Conservation (phyloP, 106 monocot genomes). For the Dendrobium officinale region DNA sequence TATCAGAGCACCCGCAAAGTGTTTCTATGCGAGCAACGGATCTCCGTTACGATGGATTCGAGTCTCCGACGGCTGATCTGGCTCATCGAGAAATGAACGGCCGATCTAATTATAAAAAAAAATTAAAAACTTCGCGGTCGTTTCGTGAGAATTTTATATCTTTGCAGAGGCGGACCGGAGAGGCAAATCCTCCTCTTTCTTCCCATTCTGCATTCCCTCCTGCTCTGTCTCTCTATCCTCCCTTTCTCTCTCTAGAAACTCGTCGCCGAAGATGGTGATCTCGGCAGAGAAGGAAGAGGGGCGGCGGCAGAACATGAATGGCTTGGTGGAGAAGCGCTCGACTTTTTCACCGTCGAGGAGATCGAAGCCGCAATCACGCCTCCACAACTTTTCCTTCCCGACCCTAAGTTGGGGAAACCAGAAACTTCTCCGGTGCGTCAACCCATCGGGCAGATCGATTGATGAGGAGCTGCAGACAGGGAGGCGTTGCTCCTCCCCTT, state of each 20-base stretch:
- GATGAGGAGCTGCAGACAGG: not conserved
- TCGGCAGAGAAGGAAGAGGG: slow-evolving; percentile 4
- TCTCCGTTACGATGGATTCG: not conserved
- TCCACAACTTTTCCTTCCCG: slow-evolving; percentile 27
- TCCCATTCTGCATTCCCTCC: too few relatives aligned
- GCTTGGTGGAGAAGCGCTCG: slow-evolving; percentile 11
- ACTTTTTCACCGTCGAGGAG: not conserved
- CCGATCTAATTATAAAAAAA: not conserved
- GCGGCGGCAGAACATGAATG: not conserved
- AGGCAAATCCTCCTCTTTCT: not conserved
- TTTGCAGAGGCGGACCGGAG: not conserved
- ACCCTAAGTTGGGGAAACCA: slow-evolving; percentile 19
- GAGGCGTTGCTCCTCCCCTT: not conserved
- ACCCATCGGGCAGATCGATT: not conserved
- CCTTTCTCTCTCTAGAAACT: not conserved
- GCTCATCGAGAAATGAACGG: not conserved
- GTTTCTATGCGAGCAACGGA: not conserved
- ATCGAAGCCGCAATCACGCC: slow-evolving; percentile 5
- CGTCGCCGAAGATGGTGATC: slow-evolving; percentile 13
- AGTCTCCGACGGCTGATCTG: not conserved
- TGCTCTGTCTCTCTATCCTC: not conserved
- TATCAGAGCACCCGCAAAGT: too few relatives aligned
- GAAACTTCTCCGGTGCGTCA: slow-evolving; percentile 23
- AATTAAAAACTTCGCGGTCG: slow-evolving; percentile 2
- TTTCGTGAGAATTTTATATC: not conserved